Evolutionary conservation across 345 rosid genomes (phyloP).

Genomic region (Eucalyptus sp.): DNA sequence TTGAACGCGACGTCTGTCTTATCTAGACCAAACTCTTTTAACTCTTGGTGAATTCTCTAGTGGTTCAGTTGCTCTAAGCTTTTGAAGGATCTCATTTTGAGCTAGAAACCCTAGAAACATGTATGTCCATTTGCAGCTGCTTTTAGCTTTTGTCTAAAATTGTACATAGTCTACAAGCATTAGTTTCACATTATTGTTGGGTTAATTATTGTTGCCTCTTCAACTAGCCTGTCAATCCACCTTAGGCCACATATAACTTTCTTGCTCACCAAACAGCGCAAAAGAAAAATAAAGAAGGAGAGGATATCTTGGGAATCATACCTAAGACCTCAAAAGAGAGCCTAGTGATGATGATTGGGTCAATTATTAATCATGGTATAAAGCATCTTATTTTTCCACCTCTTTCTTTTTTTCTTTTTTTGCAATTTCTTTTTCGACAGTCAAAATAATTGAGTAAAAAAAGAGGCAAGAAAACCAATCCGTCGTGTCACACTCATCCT

Average conservation of each 20-base stretch:
- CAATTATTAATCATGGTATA: not conserved
- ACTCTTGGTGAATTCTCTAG: not conserved
- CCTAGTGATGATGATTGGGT: not conserved
- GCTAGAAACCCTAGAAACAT: not conserved
- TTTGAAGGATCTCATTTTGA: not conserved
- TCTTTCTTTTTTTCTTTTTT: not conserved
- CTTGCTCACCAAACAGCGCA: not conserved
- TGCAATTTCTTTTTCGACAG: not conserved
- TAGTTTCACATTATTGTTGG: not conserved
- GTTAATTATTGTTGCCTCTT: not conserved
- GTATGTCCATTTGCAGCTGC: not conserved
- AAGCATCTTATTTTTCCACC: not conserved
- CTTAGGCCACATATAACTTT: not conserved
- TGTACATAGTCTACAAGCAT: not conserved
- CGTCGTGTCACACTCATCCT: constrained; percentile 31
- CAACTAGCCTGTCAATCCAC: not conserved
- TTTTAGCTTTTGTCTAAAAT: not conserved
- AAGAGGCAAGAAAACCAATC: constrained; percentile 6
- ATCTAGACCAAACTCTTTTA: not conserved
- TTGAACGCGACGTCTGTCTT: not conserved
- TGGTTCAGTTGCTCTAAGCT: not conserved
- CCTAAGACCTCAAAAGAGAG: not conserved
- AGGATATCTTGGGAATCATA: not conserved
- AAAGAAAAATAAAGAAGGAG: not conserved
- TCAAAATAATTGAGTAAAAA: not conserved